phyloP scores from a whole-genome alignment of 768 basidiomycete genomes.

The Mrakia blollopis region DNA sequence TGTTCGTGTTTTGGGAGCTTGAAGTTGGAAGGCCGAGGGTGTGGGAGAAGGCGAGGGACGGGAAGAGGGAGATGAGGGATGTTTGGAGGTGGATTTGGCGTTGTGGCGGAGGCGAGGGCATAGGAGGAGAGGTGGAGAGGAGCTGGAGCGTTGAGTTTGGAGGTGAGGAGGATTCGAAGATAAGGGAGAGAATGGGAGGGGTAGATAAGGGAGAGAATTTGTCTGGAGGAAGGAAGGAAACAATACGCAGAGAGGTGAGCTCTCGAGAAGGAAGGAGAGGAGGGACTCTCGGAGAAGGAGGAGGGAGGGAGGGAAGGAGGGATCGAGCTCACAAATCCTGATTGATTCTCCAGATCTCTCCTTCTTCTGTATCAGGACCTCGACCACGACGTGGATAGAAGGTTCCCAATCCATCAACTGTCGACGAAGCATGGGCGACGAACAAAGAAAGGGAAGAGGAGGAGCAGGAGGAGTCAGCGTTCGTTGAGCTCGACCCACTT shows the following conservation, averaged over 20 bases:
- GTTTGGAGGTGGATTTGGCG: background rate
- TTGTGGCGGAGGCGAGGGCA: background rate
- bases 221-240: background rate
- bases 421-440: background rate
- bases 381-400: constrained; percentile 13
- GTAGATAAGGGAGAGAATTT: constrained; percentile 12
- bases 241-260: background rate
- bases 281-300: no score
- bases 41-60: background rate
- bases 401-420: constrained; percentile 22
- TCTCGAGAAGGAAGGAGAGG: background rate
- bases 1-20: constrained; percentile 1
- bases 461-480: background rate
- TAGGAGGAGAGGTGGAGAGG: constrained; percentile 18
- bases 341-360: constrained; percentile 3
- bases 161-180: constrained; percentile 17
- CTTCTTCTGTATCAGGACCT: background rate
- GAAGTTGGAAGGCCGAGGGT: background rate
- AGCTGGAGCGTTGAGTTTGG: constrained; percentile 16
- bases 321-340: constrained; percentile 19
- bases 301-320: background rate
- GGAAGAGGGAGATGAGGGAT: background rate
- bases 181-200: constrained; percentile 22
- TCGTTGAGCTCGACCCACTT: background rate
- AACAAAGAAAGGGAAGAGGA: background rate